Conservation (phyloP, 768 basidiomycete species). For the Sistotremastrum niveocremeum region DNA sequence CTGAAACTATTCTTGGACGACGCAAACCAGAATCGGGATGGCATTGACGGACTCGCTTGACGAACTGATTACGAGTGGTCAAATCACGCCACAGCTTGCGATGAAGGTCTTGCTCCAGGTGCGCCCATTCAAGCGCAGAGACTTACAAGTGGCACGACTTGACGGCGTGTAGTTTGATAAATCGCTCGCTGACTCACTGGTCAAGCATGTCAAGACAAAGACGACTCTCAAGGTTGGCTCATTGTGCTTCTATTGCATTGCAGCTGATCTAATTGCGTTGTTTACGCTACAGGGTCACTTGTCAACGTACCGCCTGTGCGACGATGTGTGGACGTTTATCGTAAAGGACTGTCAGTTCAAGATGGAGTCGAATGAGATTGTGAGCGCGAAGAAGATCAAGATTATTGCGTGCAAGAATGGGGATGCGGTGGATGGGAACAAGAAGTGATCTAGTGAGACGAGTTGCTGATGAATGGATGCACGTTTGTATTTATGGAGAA, state of each 20-base stretch:
- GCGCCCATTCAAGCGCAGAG: constrained; percentile 3
- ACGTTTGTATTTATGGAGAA: too few relatives aligned
- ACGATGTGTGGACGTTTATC: constrained; percentile 98
- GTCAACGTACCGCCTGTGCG: constrained; percentile 83
- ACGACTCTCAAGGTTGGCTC: constrained; percentile 71
- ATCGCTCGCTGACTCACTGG: constrained; percentile 82
- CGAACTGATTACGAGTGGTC: constrained; percentile 92
- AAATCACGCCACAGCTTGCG: constrained; percentile 95
- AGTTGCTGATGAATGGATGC: too few relatives aligned
- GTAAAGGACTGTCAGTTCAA: constrained; percentile 89
- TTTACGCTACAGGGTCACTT: constrained; percentile 55
- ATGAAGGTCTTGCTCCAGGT: constrained; percentile 99
- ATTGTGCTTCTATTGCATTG: background rate
- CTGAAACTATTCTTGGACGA: background rate
- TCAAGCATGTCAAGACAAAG: constrained; percentile 90
- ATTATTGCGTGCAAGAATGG: constrained; percentile 98
- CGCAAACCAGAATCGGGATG: constrained; percentile 73
- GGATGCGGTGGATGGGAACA: constrained; percentile 71
- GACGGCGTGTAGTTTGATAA: constrained; percentile 71
- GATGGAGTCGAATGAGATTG: constrained; percentile 82
- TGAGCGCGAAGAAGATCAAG: constrained; percentile 71
- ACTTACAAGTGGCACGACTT: background rate
- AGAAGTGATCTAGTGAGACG: constrained; percentile 51
- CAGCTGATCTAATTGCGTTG: background rate
- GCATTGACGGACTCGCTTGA: constrained; percentile 96